A percentile compares a stretch with the other conserved stretches of the same genome.
Evolutionary conservation across 805 yeast genomes (phyloP).

Genomic region (Metschnikowia baotianmanensis): DNA sequence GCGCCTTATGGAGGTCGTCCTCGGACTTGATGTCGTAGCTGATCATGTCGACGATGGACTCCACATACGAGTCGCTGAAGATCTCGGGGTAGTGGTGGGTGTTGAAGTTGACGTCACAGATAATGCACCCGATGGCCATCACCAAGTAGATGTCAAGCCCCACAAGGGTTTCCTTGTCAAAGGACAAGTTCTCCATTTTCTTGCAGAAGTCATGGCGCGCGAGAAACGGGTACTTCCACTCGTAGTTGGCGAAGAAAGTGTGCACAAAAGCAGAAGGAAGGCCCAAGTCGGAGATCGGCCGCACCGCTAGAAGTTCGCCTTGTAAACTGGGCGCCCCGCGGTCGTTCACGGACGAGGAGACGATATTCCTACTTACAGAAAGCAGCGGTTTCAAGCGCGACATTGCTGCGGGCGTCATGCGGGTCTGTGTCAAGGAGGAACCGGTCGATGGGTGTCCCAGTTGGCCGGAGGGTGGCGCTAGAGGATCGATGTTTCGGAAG

Average conservation of each 20-base stretch:
- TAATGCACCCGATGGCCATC: conserved; percentile 39
- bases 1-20: conserved; percentile 29
- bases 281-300: conserved; percentile 26
- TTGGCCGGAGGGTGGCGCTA: conserved; percentile 3
- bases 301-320: conserved; percentile 39
- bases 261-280: conserved; percentile 32
- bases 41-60: conserved; percentile 33
- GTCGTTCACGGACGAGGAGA: conserved; percentile 9
- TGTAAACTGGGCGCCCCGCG: conserved; percentile 9
- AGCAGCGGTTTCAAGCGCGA: conserved; percentile 5
- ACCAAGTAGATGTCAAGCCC: conserved; percentile 38
- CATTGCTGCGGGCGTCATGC: conserved; percentile 7
- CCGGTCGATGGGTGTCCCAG: neutral
- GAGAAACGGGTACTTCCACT: conserved; percentile 36
- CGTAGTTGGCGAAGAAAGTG: conserved; percentile 39
- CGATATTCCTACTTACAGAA: conserved; percentile 5
- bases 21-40: conserved; percentile 26
- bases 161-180: conserved; percentile 35
- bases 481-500: conserved; percentile 18
- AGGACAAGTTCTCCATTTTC: conserved; percentile 28
- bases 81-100: conserved; percentile 24
- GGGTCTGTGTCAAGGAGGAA: conserved; percentile 5
- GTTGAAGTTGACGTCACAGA: conserved; percentile 30
- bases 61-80: conserved; percentile 34
- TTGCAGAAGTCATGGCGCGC: conserved; percentile 21